A percentile compares a stretch with the other conserved stretches of the same genome.
Conservation (phyloP, 2,329 filamentous ascomycete genomes). For the Metarhizium brunneum region DNA sequence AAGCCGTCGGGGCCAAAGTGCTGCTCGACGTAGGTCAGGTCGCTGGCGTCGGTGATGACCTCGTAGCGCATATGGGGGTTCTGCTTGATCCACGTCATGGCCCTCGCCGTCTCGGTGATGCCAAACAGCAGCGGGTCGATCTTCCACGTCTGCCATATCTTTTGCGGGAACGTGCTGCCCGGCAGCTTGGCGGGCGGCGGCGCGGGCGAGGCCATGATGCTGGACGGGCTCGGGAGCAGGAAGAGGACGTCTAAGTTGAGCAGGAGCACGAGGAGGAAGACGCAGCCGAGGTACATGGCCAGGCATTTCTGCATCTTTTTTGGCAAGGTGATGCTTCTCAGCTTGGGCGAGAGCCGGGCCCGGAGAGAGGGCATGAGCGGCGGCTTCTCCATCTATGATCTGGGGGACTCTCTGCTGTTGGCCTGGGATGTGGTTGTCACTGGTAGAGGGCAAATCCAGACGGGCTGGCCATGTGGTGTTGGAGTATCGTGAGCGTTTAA, state of each 20-base stretch:
- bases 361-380: slow-evolving; percentile 17
- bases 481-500: too few relatives aligned
- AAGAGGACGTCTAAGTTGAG: slow-evolving; percentile 28
- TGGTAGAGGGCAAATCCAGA: neutral
- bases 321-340: slow-evolving; percentile 29
- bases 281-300: slow-evolving; percentile 33
- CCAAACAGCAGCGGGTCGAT: slow-evolving; percentile 58
- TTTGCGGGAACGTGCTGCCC: slow-evolving; percentile 44
- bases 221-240: neutral
- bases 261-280: slow-evolving; percentile 36
- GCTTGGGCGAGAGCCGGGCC: slow-evolving; percentile 10
- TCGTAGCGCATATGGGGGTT: slow-evolving; percentile 61
- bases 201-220: slow-evolving; percentile 11
- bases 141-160: slow-evolving; percentile 75
- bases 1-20: slow-evolving; percentile 57
- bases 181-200: slow-evolving; percentile 9
- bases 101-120: slow-evolving; percentile 48
- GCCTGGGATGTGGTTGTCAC: too few relatives aligned
- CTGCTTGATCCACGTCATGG: slow-evolving; percentile 55
- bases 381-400: slow-evolving; percentile 12
- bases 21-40: slow-evolving; percentile 56
- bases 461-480: neutral
- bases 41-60: slow-evolving; percentile 60
- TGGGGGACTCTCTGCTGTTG: neutral
- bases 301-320: slow-evolving; percentile 39